Conservation (phyloP, 768 basidiomycete species). For the Lentinula guzmanii region DNA sequence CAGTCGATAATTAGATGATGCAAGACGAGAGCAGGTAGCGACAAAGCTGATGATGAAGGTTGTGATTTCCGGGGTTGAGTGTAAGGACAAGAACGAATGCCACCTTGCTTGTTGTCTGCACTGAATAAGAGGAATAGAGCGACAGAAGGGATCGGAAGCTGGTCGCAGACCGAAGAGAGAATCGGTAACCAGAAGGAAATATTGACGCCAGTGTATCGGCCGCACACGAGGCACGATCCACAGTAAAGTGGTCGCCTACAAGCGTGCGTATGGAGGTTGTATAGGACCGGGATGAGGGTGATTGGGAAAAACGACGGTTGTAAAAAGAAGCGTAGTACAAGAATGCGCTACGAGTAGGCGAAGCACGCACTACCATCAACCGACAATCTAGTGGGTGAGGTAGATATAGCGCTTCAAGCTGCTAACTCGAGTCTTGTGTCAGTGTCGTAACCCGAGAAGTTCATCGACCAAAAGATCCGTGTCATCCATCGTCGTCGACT, state of each 20-base stretch:
- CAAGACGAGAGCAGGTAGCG: background rate
- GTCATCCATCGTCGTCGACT: constrained; percentile 45
- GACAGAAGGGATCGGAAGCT: background rate
- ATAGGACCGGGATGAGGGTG: constrained; percentile 40
- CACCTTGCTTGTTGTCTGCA: background rate
- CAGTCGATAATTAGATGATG: constrained; percentile 11
- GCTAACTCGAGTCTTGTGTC: constrained; percentile 63
- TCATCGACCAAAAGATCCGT: constrained; percentile 43
- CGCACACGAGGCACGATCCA: constrained; percentile 72
- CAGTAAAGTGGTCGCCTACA: constrained; percentile 76
- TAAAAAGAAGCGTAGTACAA: constrained; percentile 44
- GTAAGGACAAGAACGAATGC: background rate
- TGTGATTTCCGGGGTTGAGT: background rate
- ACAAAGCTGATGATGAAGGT: background rate
- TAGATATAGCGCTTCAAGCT: constrained; percentile 51
- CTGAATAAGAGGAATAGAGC: background rate
- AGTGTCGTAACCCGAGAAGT: constrained; percentile 44
- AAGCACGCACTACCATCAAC: constrained; percentile 46
- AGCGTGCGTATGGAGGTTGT: constrained; percentile 49
- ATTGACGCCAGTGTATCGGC: constrained; percentile 72
- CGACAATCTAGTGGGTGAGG: constrained; percentile 25
- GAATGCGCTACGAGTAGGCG: constrained; percentile 44
- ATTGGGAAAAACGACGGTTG: constrained; percentile 28
- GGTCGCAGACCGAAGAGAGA: background rate
- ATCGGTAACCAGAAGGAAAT: background rate